phyloP scores from a whole-genome alignment of 176 grass and related monocot genomes.

The Phoenix dactylifera region DNA sequence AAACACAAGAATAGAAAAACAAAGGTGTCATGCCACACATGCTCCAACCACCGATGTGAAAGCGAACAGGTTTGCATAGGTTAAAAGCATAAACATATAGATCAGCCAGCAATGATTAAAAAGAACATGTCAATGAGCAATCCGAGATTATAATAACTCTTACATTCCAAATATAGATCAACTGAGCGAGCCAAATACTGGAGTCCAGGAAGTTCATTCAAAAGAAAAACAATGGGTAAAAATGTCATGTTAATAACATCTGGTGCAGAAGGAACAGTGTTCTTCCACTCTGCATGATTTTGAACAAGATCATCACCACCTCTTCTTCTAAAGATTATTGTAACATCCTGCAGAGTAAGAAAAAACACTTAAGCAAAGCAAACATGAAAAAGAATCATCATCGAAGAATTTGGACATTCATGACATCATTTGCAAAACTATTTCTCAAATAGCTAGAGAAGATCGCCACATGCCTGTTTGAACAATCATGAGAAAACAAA shows the following conservation, averaged over 20 bases:
- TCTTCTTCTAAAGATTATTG: slow-evolving; percentile 97
- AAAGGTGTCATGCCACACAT: not conserved
- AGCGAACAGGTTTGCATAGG: too few species aligned
- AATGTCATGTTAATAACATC: slow-evolving; percentile 99
- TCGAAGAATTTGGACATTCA: too few species aligned
- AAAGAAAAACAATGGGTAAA: slow-evolving; percentile 71
- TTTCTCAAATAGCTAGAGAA: too few species aligned
- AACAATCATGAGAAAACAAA: too few species aligned
- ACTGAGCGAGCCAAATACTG: slow-evolving; percentile 76
- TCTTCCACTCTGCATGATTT: slow-evolving; percentile 69
- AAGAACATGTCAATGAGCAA: not conserved
- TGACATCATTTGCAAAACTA: too few species aligned
- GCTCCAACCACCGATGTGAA: too few species aligned
- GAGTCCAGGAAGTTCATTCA: slow-evolving; percentile 58
- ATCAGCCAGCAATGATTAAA: too few species aligned
- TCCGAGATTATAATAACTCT: slow-evolving; percentile 17
- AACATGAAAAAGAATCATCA: too few species aligned
- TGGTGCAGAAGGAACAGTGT: slow-evolving; percentile 61
- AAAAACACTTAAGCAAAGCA: slow-evolving; percentile 2
- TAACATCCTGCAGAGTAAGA: slow-evolving; percentile 64
- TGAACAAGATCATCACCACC: slow-evolving; percentile 97
- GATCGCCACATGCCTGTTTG: too few species aligned
- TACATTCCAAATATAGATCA: slow-evolving; percentile 88
- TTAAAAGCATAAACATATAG: too few species aligned
- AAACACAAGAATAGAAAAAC: too few species aligned